Conservation (phyloP, 768 basidiomycete genomes). For the Melanogaster broomeanus region DNA sequence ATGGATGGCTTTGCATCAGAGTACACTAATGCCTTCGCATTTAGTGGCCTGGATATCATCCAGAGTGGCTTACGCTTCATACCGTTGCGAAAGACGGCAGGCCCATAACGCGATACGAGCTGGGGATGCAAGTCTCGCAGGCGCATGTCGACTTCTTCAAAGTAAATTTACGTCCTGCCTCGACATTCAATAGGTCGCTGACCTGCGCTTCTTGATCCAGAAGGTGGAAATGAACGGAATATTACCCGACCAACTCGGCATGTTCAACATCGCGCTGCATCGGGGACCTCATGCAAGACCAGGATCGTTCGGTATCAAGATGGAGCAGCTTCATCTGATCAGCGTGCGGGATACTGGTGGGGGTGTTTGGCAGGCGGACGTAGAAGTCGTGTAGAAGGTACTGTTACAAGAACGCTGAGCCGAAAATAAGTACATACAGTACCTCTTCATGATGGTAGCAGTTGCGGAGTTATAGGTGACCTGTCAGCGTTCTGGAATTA, state of each 20-base stretch:
- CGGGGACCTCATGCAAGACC: background rate
- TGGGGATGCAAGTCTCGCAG: background rate
- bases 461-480: background rate
- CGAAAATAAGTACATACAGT: no score
- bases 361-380: conserved; percentile 9
- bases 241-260: background rate
- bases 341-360: background rate
- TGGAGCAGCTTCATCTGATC: conserved; percentile 9
- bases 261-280: conserved; percentile 13
- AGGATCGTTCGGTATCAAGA: conserved; percentile 5
- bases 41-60: conserved; percentile 12
- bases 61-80: background rate
- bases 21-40: background rate
- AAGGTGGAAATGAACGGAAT: background rate
- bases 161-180: background rate
- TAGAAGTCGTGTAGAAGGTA: conserved; percentile 8
- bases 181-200: background rate
- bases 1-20: no score
- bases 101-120: conserved; percentile 1
- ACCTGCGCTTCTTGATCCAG: background rate
- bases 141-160: background rate
- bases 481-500: no score
- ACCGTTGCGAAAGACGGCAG: background rate
- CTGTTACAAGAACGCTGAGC: no score
- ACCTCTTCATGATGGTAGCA: no score